Conservation (phyloP, 441 rosid genomes). For the Erysimum pusillum region DNA sequence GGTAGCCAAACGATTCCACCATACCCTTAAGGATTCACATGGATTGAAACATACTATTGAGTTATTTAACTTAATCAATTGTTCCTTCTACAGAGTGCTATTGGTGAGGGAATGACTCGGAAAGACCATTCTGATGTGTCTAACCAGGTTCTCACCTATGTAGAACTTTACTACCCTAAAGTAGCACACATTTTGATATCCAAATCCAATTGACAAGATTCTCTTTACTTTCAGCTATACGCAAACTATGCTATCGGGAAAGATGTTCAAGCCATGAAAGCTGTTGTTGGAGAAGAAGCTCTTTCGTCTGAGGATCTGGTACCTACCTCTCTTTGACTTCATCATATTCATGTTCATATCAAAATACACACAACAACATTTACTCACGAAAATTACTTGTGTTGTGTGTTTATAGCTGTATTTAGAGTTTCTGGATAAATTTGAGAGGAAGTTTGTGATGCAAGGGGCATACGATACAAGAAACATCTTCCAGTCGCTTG, state of each 20-base stretch:
- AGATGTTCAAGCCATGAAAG: constrained; percentile 99
- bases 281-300: constrained; percentile 99
- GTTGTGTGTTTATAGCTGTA: no score
- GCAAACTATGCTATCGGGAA: constrained; percentile 99
- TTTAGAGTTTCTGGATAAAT: constrained; percentile 95
- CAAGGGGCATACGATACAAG: constrained; percentile 99
- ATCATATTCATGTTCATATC: no score
- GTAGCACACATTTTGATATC: no score
- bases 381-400: no score
- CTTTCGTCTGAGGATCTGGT: constrained; percentile 99
- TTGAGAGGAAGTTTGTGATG: constrained; percentile 94
- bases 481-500: constrained; percentile 95
- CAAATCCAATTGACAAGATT: no score
- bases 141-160: no score
- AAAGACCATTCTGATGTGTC: constrained; percentile 99
- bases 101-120: constrained; percentile 99
- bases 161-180: no score
- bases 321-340: no score
- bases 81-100: constrained; percentile 78
- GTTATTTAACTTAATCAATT: constrained; percentile 41
- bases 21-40: constrained; percentile 14
- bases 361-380: no score
- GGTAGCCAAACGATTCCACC: constrained; percentile 47
- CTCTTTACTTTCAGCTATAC: no score
- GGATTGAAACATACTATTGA: constrained; percentile 1